Base-by-base conservation (phyloP, 805 yeast genomes). In the Scheffersomyces lignosus region DNA sequence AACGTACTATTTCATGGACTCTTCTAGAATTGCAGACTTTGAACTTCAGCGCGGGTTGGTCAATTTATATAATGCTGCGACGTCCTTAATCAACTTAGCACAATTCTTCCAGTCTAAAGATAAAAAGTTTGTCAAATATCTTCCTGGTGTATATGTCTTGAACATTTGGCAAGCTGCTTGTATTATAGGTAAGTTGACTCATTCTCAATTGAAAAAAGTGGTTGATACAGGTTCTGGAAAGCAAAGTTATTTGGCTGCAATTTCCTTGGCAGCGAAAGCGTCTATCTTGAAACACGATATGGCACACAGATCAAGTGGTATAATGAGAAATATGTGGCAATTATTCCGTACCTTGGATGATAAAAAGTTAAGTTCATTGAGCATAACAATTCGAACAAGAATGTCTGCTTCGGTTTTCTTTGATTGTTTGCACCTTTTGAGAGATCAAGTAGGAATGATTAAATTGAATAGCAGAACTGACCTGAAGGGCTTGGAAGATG, bases 281-380 rank as follows among this genome's bases (percentile, higher is more conserved):
- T 87, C 96, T 0, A 83, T 91, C 18, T 69, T 87, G 49, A 88
- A 88, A 51, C 93, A 90, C 62, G 99, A 91, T 55, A 81, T 93
- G 72, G 87, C 97, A 0, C 87, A 87, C 57, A 75, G 98, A 47
- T 86, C 96, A 0, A 81, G 95, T 31, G 96, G 96, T 6, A 88
- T 93, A 41, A 87, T 93, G 93, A 77, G 85, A 52, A 89, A 89
- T 54, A 82, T 89, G 70, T 91, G 99, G 99, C 87, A 84, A 41
- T 70, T 89, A 41, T 86, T 86, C 60, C 77, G 83, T 34, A 73
- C 83, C 4, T 65, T 89, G 48, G 77, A 80, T 45, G 81, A 77
- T 28, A 78, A 75, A 43, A 59, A 60, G n/a, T 47, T 56, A 38
- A 59, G 62, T 7, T 57, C 58, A 12, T 54, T 64, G 20, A 64